These are phyloP conservation scores for Lachnellula cervina DNA, from an alignment of 2,329 filamentous ascomycete species.

Conservation along the genomic window DNA sequence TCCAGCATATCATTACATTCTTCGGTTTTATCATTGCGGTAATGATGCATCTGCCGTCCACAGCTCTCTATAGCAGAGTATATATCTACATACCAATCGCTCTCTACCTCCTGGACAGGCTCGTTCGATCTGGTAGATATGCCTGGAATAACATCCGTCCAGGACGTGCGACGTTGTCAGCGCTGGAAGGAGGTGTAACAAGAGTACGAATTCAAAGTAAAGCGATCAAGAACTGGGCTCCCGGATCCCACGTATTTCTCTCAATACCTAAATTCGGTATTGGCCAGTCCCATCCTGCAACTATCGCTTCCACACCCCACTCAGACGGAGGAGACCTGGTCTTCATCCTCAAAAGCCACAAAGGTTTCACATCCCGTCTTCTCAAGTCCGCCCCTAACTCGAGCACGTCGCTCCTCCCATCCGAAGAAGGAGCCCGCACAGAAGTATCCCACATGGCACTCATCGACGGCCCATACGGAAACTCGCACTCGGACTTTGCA, in stretches of 20 bases:
- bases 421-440: slow-evolving; percentile 13
- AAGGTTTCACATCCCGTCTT: slow-evolving; percentile 52
- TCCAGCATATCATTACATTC: slow-evolving; percentile 59
- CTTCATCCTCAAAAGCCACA: slow-evolving; percentile 52
- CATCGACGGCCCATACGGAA: slow-evolving; percentile 53
- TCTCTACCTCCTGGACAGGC: slow-evolving; percentile 21
- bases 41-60: slow-evolving; percentile 32
- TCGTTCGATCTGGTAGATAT: slow-evolving; percentile 26
- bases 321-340: slow-evolving; percentile 53
- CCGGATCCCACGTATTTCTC: slow-evolving; percentile 56
- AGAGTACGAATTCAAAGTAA: slow-evolving; percentile 33
- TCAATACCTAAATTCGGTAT: slow-evolving; percentile 52
- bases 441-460: slow-evolving; percentile 37
- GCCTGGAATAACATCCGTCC: slow-evolving; percentile 31
- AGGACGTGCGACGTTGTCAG: slow-evolving; percentile 24
- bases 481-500: slow-evolving; percentile 48
- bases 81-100: slow-evolving; percentile 28
- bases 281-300: slow-evolving; percentile 56
- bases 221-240: slow-evolving; percentile 33
- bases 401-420: slow-evolving; percentile 8
- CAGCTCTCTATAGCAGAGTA: slow-evolving; percentile 27
- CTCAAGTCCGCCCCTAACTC: slow-evolving; percentile 38
- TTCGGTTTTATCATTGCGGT: slow-evolving; percentile 34
- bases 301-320: slow-evolving; percentile 50
- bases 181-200: slow-evolving; percentile 34